Percentiles rank a stretch among this genome's conserved stretches.
phyloP scores from a whole-genome alignment of 164 flowering plant species.

The Aristolochia contorta region DNA sequence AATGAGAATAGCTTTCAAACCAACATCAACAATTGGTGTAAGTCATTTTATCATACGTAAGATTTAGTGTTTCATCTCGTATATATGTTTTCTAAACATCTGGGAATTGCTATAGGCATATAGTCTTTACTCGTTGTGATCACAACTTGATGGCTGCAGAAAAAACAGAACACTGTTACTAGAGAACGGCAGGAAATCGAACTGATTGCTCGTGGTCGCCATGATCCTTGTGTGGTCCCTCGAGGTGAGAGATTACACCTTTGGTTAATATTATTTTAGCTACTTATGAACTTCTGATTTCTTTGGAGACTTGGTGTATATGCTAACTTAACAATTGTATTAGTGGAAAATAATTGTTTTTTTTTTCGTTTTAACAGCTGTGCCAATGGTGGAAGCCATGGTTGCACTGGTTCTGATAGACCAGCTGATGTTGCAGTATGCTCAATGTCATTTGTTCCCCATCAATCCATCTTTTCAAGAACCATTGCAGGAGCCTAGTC shows the following conservation, averaged over 20 bases:
- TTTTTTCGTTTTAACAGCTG: conserved; percentile 44
- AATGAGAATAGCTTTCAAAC: conserved; percentile 94
- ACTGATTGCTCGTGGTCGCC: conserved; percentile 80
- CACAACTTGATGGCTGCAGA: conserved; percentile 39
- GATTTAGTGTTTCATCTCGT: neutral
- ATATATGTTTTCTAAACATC: neutral
- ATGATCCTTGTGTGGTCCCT: conserved; percentile 91
- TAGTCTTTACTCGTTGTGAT: neutral
- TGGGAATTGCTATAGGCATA: neutral
- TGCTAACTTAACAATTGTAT: neutral
- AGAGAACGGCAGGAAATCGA: conserved; percentile 68
- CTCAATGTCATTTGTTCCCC: conserved; percentile 72
- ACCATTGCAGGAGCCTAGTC: conserved; percentile 21
- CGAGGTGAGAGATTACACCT: conserved; percentile 34
- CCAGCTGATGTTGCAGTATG: conserved; percentile 82
- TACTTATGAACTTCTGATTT: neutral
- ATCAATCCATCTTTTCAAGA: conserved; percentile 62
- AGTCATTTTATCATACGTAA: conserved; percentile 15
- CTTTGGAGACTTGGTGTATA: neutral
- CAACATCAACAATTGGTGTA: conserved; percentile 84
- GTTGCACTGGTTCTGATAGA: conserved; percentile 90
- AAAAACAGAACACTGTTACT: conserved; percentile 71
- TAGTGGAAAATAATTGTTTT: too few species aligned
- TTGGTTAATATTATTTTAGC: neutral
- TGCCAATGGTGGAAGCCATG: conserved; percentile 98